Percentiles rank a stretch among this genome's conserved stretches.
phyloP scores from a whole-genome alignment of 352 stramenopile species.

The Vaucheria bursata region DNA sequence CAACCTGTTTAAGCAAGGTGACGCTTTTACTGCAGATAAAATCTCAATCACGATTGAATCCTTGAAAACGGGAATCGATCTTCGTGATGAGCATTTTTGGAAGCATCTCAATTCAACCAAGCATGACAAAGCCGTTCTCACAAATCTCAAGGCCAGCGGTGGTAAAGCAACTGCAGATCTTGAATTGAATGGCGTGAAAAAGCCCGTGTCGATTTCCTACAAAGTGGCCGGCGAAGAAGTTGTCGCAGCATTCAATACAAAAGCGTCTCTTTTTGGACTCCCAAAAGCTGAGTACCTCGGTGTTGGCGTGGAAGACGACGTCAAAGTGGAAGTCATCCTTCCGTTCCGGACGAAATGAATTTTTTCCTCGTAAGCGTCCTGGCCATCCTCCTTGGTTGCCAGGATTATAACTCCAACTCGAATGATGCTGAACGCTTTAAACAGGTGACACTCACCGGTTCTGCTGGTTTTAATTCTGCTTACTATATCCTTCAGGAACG shows the following conservation, averaged over 20 bases:
- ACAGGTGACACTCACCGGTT: no score
- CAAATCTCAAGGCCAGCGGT: not conserved
- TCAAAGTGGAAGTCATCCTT: not conserved
- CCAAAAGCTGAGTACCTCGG: not conserved
- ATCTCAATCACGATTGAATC: not conserved
- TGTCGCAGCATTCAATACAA: not conserved
- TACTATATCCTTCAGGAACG: no score
- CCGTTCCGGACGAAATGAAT: no score
- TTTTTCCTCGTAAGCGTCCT: no score
- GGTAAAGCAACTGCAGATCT: not conserved
- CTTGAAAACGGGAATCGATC: not conserved
- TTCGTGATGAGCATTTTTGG: not conserved
- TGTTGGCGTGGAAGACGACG: not conserved
- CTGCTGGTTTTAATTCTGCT: no score
- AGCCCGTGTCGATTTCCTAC: not conserved
- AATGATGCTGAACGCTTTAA: no score
- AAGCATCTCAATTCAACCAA: not conserved
- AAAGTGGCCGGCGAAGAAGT: not conserved
- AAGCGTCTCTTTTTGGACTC: not conserved
- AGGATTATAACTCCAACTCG: no score
- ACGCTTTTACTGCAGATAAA: not conserved
- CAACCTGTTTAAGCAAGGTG: not conserved
- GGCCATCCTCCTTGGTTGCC: no score
- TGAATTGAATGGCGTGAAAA: not conserved
- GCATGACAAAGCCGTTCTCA: not conserved